Conservation (phyloP, 208 protist genomes). For the Crithidia acanthocephali region DNA sequence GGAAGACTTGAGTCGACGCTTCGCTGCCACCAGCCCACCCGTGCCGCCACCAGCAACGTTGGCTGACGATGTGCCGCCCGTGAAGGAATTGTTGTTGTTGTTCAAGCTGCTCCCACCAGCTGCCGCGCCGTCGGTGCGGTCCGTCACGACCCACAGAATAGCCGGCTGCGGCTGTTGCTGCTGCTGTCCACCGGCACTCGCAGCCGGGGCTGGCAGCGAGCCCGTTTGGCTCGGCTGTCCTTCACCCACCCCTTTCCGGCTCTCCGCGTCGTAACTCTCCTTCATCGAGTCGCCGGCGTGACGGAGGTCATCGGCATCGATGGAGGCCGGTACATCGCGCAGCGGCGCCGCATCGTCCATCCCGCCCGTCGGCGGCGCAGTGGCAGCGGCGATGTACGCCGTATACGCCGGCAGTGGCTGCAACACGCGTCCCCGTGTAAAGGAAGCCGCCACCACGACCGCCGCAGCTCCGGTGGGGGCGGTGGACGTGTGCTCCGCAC, state of each 20-base stretch:
- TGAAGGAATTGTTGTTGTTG: slow-evolving; percentile 2
- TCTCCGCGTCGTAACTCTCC: not conserved
- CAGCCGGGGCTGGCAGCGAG: no score
- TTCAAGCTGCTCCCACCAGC: not conserved
- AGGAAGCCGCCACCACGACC: slow-evolving; percentile 23
- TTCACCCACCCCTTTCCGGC: no score
- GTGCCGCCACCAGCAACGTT: not conserved
- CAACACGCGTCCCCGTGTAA: slow-evolving; percentile 66
- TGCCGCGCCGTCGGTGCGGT: slow-evolving; percentile 14
- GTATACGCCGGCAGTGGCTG: slow-evolving; percentile 50
- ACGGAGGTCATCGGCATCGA: slow-evolving; percentile 25
- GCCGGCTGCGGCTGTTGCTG: not conserved
- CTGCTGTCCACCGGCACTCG: not conserved
- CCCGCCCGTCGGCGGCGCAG: slow-evolving; percentile 39
- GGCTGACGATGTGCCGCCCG: not conserved
- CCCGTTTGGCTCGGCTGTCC: no score
- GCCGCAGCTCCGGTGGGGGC: not conserved
- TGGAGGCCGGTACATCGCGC: slow-evolving; percentile 57
- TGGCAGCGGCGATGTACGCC: slow-evolving; percentile 60
- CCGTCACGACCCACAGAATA: slow-evolving; percentile 46
- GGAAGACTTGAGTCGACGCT: slow-evolving; percentile 34
- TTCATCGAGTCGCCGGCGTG: not conserved
- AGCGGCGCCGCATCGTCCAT: slow-evolving; percentile 53
- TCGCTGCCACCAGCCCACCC: slow-evolving; percentile 13
- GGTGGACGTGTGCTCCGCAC: not conserved